Conservation (phyloP, 1,139 yeast genomes). For the Tardiomyces digboiensis region DNA sequence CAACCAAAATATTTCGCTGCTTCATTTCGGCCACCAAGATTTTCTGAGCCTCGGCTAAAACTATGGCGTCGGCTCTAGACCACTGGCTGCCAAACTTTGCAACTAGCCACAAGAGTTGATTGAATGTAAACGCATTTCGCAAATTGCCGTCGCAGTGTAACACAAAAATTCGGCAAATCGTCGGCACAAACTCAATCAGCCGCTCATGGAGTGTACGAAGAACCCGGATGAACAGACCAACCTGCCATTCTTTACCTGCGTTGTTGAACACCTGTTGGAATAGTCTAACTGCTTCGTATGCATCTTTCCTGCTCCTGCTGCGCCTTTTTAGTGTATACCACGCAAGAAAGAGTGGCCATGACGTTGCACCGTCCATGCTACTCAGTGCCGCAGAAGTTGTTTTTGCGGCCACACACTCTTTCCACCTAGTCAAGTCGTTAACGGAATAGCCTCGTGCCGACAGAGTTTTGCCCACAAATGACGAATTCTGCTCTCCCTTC, state of each 20-base stretch:
- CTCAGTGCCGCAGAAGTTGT: slow-evolving; percentile 13
- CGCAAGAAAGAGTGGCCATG: slow-evolving; percentile 20
- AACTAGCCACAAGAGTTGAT: slow-evolving; percentile 24
- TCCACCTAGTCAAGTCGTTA: slow-evolving; percentile 14
- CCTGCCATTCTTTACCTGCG: neutral
- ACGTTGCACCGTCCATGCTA: slow-evolving; percentile 9
- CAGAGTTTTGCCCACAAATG: slow-evolving; percentile 3
- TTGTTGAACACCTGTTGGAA: neutral
- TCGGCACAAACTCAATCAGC: slow-evolving; percentile 20
- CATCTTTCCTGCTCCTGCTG: neutral
- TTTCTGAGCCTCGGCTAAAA: slow-evolving; percentile 19
- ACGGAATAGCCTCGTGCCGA: slow-evolving; percentile 9
- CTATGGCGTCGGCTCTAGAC: slow-evolving; percentile 12
- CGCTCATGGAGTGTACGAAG: slow-evolving; percentile 6
- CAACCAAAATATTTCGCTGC: slow-evolving; percentile 9
- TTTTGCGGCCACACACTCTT: slow-evolving; percentile 13
- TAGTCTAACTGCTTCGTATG: neutral
- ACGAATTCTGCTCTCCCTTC: neutral
- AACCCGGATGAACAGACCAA: neutral
- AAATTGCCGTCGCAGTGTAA: slow-evolving; percentile 8
- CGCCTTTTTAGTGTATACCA: slow-evolving; percentile 12
- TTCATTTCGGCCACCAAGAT: slow-evolving; percentile 16
- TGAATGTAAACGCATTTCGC: slow-evolving; percentile 9
- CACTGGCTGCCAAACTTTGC: slow-evolving; percentile 20
- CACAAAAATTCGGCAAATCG: slow-evolving; percentile 16